Base-by-base conservation (phyloP, 2,329 filamentous ascomycete genomes). In the Arthrobotrys conoides region DNA sequence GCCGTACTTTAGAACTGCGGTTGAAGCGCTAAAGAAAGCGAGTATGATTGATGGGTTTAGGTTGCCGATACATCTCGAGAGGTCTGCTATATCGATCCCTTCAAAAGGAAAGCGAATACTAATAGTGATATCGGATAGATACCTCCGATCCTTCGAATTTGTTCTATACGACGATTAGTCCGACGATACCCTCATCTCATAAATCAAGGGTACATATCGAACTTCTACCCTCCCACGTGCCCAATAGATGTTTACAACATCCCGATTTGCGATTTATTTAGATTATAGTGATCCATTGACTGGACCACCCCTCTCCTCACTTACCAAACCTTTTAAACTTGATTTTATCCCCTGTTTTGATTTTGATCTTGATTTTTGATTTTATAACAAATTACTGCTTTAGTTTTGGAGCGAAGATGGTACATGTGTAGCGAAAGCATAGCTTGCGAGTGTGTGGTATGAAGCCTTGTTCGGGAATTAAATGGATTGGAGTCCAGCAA, bases 91-190 rank as follows among this genome's bases (percentile, higher is more conserved):
- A 51, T 24, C 5, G 5, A 12, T 63, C 12, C n/a, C 27, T 33
- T 6, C 48, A 18, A 1, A 57, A 10, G n/a, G 5, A 20, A 18
- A 2, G 14, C 2, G 16, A 41, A 16, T 14, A 41, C 12, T 41
- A 18, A 18, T 36, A 55, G 3, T 33, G 24, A n/a, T 9, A 16
- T 51, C 44, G 3, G 16, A 36, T 49, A 78, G 75, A 49, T 78
- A 78, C 36, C 75, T 78, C 22, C 44, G 75, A 51, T 78, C 75
- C 9, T 78, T 78, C 53, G 75, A 78, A 41, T 78, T 68, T 33
- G 75, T 78, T n/a, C 27, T 78, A 6, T 78, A 78, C 46, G 75
- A 78, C 53, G 57, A 61, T 14, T 61, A 61, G 57, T 55, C 38
- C 5, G 16, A 24, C 20, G 9, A 16, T 51, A 51, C 12, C 48